Percentiles rank a stretch among this genome's conserved stretches.
Conservation (phyloP, 2,329 filamentous ascomycete species). For the Botryotinia narcissicola region DNA sequence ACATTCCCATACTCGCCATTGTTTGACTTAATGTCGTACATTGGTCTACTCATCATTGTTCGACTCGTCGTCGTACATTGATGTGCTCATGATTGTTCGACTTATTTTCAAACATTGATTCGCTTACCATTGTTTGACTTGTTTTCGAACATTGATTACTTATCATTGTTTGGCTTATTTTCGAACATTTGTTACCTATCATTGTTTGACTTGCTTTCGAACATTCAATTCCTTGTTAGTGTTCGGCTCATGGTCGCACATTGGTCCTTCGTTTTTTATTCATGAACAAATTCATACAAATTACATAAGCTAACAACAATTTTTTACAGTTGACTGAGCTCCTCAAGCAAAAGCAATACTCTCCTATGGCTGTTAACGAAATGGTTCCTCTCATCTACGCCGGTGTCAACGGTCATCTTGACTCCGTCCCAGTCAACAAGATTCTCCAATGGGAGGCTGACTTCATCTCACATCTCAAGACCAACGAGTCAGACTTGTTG, state of each 20-base stretch:
- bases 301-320: slow-evolving; percentile 32
- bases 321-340: slow-evolving; percentile 76
- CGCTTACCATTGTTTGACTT: background rate
- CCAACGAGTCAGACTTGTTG: slow-evolving; percentile 81
- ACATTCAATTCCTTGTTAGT: too few species aligned
- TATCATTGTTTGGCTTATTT: background rate
- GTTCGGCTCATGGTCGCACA: background rate
- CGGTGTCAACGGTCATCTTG: slow-evolving; percentile 96
- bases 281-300: slow-evolving; percentile 13
- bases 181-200: too few species aligned
- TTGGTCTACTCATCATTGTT: background rate
- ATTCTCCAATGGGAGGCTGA: slow-evolving; percentile 92
- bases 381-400: slow-evolving; percentile 99
- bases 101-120: background rate
- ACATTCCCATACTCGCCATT: background rate
- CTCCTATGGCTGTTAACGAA: slow-evolving; percentile 97
- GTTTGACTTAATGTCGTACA: background rate
- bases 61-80: background rate
- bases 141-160: too few species aligned
- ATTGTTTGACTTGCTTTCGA: background rate
- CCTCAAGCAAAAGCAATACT: slow-evolving; percentile 99
- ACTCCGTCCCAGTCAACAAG: slow-evolving; percentile 84
- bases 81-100: background rate
- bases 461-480: slow-evolving; percentile 88
- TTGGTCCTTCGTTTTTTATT: background rate